phyloP scores from a whole-genome alignment of 2,329 filamentous ascomycete genomes.

The Fusarium austroafricanum region DNA sequence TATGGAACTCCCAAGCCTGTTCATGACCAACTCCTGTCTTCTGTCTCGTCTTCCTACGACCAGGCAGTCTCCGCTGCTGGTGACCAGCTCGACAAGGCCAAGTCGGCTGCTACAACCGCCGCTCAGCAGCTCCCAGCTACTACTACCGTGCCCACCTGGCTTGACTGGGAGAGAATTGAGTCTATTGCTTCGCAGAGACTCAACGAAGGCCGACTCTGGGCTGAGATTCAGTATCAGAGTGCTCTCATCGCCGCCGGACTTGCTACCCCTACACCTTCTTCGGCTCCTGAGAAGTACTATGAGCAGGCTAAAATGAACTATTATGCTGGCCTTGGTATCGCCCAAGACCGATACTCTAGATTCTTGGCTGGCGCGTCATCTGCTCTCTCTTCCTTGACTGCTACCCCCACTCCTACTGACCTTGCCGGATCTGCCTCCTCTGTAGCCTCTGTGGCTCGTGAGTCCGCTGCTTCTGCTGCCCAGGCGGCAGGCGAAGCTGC shows the following conservation, averaged over 20 bases:
- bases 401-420: conserved; percentile 71
- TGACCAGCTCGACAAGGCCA: conserved; percentile 65
- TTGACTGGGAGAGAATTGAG: conserved; percentile 63
- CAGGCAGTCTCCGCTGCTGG: conserved; percentile 72
- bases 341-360: conserved; percentile 81
- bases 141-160: conserved; percentile 53
- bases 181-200: conserved; percentile 78
- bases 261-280: conserved; percentile 64
- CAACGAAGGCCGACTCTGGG: conserved; percentile 75
- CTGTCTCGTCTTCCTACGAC: conserved; percentile 75
- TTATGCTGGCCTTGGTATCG: conserved; percentile 81
- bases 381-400: conserved; percentile 70
- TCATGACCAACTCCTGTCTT: conserved; percentile 76
- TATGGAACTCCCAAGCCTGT: conserved; percentile 76
- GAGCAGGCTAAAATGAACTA: conserved; percentile 74
- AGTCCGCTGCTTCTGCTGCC: conserved; percentile 59
- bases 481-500: conserved; percentile 62
- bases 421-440: conserved; percentile 61
- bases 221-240: conserved; percentile 76
- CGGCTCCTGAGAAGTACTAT: conserved; percentile 66
- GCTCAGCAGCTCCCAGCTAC: conserved; percentile 61
- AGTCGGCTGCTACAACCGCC: conserved; percentile 63
- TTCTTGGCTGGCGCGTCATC: conserved; percentile 79
- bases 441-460: conserved; percentile 61
- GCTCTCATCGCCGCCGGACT: conserved; percentile 73